A percentile compares a stretch with the other conserved stretches of the same genome.
phyloP scores from a whole-genome alignment of 495 filamentous ascomycete genomes.

The Bathelium albidoporum region DNA sequence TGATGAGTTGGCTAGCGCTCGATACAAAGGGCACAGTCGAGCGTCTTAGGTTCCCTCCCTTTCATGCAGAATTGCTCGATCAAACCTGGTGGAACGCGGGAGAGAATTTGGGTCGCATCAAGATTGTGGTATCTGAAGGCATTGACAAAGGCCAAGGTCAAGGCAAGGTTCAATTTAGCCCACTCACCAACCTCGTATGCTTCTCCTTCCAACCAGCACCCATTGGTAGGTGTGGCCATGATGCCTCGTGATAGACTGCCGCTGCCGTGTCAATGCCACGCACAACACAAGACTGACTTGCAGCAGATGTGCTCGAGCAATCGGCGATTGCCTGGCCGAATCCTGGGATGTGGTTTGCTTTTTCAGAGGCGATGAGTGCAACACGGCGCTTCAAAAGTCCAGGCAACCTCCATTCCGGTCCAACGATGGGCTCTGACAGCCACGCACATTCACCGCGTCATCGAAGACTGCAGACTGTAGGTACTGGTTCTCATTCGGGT shows the following conservation, averaged over 20 bases:
- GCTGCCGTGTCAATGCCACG: too few species aligned
- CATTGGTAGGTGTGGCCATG: slow-evolving; percentile 43
- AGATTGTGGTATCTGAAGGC: slow-evolving; percentile 68
- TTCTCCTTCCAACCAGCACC: slow-evolving; percentile 88
- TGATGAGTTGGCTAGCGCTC: neutral
- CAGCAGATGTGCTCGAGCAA: slow-evolving; percentile 18
- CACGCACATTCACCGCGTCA: slow-evolving; percentile 6
- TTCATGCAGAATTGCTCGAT: slow-evolving; percentile 59
- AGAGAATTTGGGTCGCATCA: slow-evolving; percentile 62
- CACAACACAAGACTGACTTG: slow-evolving; percentile 3
- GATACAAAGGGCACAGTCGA: slow-evolving; percentile 30
- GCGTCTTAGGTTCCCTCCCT: slow-evolving; percentile 59
- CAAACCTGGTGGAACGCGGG: slow-evolving; percentile 63
- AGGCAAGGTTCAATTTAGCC: slow-evolving; percentile 49
- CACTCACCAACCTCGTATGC: slow-evolving; percentile 60
- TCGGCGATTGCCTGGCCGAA: slow-evolving; percentile 22
- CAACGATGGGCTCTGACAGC: slow-evolving; percentile 4
- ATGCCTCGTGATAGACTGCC: too few species aligned
- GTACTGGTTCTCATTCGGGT: neutral
- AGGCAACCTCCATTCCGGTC: neutral
- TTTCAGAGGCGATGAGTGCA: neutral
- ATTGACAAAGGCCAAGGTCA: slow-evolving; percentile 32
- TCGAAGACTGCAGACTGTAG: slow-evolving; percentile 2
- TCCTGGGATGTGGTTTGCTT: slow-evolving; percentile 6
- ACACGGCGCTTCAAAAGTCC: neutral